phyloP scores from a whole-genome alignment of 129 eudicot genomes.

The Escallonia herrerae region DNA sequence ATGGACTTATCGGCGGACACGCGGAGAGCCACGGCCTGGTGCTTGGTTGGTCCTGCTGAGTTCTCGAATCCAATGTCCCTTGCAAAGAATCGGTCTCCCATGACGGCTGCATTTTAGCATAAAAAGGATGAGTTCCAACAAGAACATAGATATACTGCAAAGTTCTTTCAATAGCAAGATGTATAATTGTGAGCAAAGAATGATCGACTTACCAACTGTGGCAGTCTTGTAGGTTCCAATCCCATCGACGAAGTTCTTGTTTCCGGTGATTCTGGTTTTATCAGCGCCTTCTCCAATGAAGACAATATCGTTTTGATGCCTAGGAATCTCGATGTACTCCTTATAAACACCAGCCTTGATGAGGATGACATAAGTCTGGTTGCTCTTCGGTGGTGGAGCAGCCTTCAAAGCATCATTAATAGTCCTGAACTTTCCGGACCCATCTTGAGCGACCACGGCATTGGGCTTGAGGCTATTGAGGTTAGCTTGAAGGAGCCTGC shows the following conservation, averaged over 20 bases:
- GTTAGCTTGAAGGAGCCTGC: constrained; percentile 19
- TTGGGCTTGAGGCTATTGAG: constrained; percentile 19
- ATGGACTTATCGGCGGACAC: constrained; percentile 39
- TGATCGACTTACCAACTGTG: constrained; percentile 47
- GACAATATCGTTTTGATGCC: constrained; percentile 22
- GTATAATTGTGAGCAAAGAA: neutral
- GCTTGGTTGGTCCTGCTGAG: constrained; percentile 49
- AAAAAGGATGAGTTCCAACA: no score
- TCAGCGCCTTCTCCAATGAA: constrained; percentile 66
- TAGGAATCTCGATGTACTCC: constrained; percentile 36
- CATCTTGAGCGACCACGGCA: constrained; percentile 54
- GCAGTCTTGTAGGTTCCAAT: constrained; percentile 40
- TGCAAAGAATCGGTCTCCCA: constrained; percentile 56
- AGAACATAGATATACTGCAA: neutral
- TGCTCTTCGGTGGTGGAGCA: constrained; percentile 34
- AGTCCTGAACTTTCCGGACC: constrained; percentile 35
- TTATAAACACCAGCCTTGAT: constrained; percentile 60
- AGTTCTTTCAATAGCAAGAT: neutral
- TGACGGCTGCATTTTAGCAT: constrained; percentile 31
- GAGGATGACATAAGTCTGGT: constrained; percentile 29
- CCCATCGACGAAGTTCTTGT: constrained; percentile 40
- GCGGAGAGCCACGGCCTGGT: constrained; percentile 68
- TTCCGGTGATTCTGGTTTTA: constrained; percentile 47
- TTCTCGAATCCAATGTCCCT: constrained; percentile 60
- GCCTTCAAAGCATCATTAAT: constrained; percentile 41